Evolutionary conservation across 805 yeast genomes (phyloP), one percentile per base, ranked within the genome.

Genomic region (Saccharomycodes ludwigii): DNA sequence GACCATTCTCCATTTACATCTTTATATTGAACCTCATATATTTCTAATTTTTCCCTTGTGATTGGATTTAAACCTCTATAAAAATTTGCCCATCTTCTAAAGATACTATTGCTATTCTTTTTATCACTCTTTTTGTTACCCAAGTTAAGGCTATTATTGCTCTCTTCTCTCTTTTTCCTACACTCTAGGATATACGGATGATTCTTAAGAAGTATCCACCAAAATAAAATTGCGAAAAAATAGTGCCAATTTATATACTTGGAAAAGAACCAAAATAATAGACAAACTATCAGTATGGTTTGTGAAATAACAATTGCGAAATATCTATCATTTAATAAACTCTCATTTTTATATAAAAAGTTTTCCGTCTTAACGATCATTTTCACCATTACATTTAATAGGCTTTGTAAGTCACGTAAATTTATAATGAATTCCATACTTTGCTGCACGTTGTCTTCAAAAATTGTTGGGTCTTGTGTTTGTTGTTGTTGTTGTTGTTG

Each of bases 341-440:
- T 78, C 18, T 79, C 79, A 4, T 76, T 64, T 9, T 76, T 78
- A 42, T 62, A 66, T 43, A 74, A 59, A 33, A 73, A 65, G 21
- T 56, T 56, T 36, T 80, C 84, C 6, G 68, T 51, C 12, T 57
- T 52, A 14, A 75, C 74, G 31, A 71, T 55, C 0, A 63, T 46
- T 11, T 60, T 54, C 17, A 81, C 61, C 6, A 76, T 36, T 32
- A 68, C 69, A 0, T 76, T 59, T 12, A 82, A 69, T 21, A 73
- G 52, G 38, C 73, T 71, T 49, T 83, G 94, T 18, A 81, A 58
- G 46, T 81, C 88, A 35, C 81, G 64, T 74, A 82, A 64, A 42
- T 77, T 81, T 36, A 74, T 50, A 3, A 65, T 41, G 30, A 66
- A 54, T 29, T 65, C 68, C 48, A 59, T 53, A 14, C 62, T 56